phyloP scores from a whole-genome alignment of 129 eudicot species.

The Saposhnikovia divaricata region DNA sequence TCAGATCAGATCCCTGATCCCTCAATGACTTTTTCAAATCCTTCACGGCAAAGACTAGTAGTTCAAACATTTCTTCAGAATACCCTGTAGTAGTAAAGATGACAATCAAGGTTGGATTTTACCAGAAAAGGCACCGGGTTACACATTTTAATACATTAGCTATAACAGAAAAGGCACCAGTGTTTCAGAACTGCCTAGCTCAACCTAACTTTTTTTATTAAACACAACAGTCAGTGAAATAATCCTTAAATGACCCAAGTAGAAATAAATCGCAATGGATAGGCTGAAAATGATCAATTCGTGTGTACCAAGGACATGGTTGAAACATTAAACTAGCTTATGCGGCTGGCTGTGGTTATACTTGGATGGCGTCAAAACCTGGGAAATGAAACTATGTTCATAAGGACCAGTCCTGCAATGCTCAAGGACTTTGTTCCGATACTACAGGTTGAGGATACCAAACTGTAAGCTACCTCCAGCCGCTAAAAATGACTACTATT shows the following conservation, averaged over 20 bases:
- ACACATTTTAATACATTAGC: neutral
- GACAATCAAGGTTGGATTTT: slow-evolving; percentile 6
- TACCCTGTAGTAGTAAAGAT: slow-evolving; percentile 41
- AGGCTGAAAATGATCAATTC: neutral
- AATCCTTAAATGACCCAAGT: neutral
- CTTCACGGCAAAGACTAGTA: slow-evolving; percentile 66
- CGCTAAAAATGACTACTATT: neutral
- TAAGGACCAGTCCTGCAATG: neutral
- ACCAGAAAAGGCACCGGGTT: neutral
- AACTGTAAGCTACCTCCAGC: neutral
- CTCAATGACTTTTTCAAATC: slow-evolving; percentile 65
- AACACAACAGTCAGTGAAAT: neutral
- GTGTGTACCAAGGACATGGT: neutral
- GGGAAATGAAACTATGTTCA: neutral
- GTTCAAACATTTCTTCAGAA: slow-evolving; percentile 64
- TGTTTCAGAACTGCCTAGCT: neutral
- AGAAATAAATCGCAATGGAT: neutral
- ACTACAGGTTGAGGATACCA: neutral
- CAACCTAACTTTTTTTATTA: neutral
- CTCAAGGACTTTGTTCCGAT: neutral
- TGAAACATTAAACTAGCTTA: neutral
- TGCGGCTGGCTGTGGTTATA: neutral
- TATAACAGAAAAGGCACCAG: neutral
- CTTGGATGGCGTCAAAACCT: neutral
- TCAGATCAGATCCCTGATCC: slow-evolving; percentile 73